Evolutionary conservation across 2,329 filamentous ascomycete species (phyloP), one percentile per base, ranked within the genome.

Genomic region (Waltergamsia citrina): DNA sequence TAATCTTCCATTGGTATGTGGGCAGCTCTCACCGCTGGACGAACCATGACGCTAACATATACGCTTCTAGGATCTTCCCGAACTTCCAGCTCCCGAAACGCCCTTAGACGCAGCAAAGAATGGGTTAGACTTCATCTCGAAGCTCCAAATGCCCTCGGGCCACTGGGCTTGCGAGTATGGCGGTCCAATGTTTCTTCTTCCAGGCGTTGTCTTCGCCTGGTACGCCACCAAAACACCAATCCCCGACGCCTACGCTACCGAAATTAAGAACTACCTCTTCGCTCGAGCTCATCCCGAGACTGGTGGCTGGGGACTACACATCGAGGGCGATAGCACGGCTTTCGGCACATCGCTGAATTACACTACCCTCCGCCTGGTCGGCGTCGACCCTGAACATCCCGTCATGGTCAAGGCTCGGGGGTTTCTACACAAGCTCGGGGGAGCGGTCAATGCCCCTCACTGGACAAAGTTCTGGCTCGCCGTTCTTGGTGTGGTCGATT

Each of bases 141-240:
- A 90, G 42, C 73, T 96, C 17, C 92, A 98, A 55, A 69, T 95
- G 2, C 78, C 81, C 11, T 81, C 85, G 1, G 92, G 92, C 5
- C 85, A 95, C 51, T 98, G 92, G 92, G 92, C 71, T 5, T 96
- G 90, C 62, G 92, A 98, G 56, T 98, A 98, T 62, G 92, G 92
- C 35, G 92, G 92, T 1, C 92, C 92, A 4, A 90, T 95, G 85
- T 98, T 98, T 52, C 72, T 96, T 25, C 67, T 96, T 2, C 86
- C 90, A 0, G 85, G 90, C 29, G 56, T 94, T 16, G 77, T 95
- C 41, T 77, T 94, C 45, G 72, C 83, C 19, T 93, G 85, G 78
- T 88, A 94, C 54, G 82, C 82, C 34, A 96, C 88, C 41, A 78
- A 88, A 52, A 94, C 86, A 34, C 82, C 83, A 4, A 85, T 98